Percentiles rank a stretch among this genome's conserved stretches.
These are phyloP conservation scores for Cytospora schulzeri DNA, from an alignment of 2,329 filamentous ascomycete genomes.

Conservation along the genomic window DNA sequence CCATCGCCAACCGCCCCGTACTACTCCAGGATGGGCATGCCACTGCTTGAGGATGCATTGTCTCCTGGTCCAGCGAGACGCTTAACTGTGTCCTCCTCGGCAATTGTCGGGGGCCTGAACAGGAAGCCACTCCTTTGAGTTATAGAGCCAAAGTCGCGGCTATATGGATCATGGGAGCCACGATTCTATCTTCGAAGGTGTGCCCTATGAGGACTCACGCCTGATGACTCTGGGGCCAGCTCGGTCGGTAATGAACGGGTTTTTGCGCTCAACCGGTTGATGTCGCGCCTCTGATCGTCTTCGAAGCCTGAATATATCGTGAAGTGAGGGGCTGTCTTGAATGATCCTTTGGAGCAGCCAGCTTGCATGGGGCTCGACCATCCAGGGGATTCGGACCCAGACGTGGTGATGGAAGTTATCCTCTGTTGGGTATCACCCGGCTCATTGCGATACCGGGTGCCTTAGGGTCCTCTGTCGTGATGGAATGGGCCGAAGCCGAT, in stretches of 20 bases:
- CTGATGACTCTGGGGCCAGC: conserved; percentile 27
- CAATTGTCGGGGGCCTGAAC: neutral
- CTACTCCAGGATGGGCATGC: conserved; percentile 6
- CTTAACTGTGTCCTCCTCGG: conserved; percentile 8
- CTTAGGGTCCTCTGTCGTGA: conserved; percentile 64
- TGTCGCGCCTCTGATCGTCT: conserved; percentile 57
- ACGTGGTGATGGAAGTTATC: conserved; percentile 42
- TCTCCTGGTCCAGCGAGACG: conserved; percentile 7
- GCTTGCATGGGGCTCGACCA: conserved; percentile 26
- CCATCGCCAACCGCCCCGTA: conserved; percentile 15
- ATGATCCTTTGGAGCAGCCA: conserved; percentile 46
- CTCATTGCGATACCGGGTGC: conserved; percentile 60
- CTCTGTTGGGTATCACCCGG: conserved; percentile 40
- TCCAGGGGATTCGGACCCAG: conserved; percentile 30
- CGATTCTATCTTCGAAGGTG: conserved; percentile 30
- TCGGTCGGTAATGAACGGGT: conserved; percentile 2
- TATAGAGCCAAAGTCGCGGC: conserved; percentile 7
- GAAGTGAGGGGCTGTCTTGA: conserved; percentile 59
- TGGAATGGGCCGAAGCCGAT: conserved; percentile 63
- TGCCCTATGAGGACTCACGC: conserved; percentile 34
- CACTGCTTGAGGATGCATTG: conserved; percentile 1
- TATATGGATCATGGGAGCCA: conserved; percentile 30
- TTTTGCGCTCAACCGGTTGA: conserved; percentile 42
- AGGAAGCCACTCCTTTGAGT: conserved; percentile 1
- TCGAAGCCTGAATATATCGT: conserved; percentile 64